These are phyloP conservation scores for Kalanchoe fedtschenkoi DNA, from an alignment of 164 flowering plant species.

Conservation along the genomic window DNA sequence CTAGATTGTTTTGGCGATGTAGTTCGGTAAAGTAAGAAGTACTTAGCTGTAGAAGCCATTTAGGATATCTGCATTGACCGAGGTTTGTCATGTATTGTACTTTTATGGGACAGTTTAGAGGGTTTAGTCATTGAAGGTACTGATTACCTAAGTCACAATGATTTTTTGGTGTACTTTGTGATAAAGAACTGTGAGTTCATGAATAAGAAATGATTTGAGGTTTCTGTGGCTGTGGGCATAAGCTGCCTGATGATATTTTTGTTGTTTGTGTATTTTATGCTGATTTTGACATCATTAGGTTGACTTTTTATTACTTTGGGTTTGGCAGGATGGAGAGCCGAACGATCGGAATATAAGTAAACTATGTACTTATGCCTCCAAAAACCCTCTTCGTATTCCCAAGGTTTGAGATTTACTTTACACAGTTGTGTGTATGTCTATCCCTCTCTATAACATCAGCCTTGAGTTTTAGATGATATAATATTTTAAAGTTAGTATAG, in stretches of 20 bases:
- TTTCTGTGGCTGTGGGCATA: neutral
- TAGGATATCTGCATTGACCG: neutral
- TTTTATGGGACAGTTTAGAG: neutral
- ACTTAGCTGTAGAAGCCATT: neutral
- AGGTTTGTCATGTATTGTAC: neutral
- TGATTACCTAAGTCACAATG: neutral
- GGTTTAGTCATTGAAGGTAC: neutral
- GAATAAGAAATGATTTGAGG: neutral
- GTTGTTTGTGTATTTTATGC: neutral
- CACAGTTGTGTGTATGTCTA: too few species aligned
- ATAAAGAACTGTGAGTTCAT: neutral
- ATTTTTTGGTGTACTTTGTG: neutral
- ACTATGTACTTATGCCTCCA: constrained; percentile 76
- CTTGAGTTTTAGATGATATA: neutral
- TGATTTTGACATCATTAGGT: neutral
- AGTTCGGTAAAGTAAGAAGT: neutral
- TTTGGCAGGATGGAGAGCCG: constrained; percentile 57
- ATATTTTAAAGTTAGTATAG: too few species aligned
- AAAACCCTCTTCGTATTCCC: constrained; percentile 71
- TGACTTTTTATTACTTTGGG: neutral
- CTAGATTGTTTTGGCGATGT: neutral
- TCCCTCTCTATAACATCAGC: neutral
- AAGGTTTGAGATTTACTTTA: constrained; percentile 27
- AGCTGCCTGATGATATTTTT: neutral
- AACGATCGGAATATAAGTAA: constrained; percentile 76